Percentiles rank a stretch among this genome's conserved stretches.
Evolutionary conservation across 2,329 filamentous ascomycete species (phyloP).

Genomic region (Aureobasidium pullulans): DNA sequence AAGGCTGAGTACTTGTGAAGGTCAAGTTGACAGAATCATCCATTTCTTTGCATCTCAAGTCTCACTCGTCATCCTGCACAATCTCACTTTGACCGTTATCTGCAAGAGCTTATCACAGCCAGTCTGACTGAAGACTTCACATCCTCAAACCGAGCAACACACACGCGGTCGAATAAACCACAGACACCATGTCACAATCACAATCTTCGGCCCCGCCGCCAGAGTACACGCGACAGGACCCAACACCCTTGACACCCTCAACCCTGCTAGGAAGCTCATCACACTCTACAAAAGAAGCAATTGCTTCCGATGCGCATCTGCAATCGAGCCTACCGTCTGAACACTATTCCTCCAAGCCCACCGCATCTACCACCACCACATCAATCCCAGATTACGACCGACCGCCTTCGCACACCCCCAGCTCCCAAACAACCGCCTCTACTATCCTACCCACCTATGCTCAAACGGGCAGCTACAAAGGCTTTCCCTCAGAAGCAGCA

Average conservation of each 20-base stretch:
- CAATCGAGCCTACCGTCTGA: background rate
- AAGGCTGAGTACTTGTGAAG: background rate
- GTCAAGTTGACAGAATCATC: background rate
- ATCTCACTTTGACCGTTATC: background rate
- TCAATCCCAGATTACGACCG: background rate
- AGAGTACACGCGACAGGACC: conserved; percentile 2
- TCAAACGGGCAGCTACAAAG: conserved; percentile 18
- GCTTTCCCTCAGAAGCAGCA: conserved; percentile 23
- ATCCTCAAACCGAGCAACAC: background rate
- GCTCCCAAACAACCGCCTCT: background rate
- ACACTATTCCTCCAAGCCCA: background rate
- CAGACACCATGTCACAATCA: background rate
- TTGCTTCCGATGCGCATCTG: background rate
- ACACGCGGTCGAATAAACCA: background rate
- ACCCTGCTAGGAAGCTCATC: background rate
- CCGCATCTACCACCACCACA: background rate
- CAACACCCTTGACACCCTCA: background rate
- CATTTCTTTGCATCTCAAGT: background rate
- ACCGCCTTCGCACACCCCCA: conserved; percentile 6
- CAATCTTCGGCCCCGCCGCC: background rate
- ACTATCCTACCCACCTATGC: conserved; percentile 1
- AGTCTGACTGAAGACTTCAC: background rate
- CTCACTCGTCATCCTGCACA: background rate
- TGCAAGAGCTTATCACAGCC: background rate
- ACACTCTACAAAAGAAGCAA: background rate